phyloP scores from a whole-genome alignment of 2,329 filamentous ascomycete species.

The Amylocarpus encephaloides region DNA sequence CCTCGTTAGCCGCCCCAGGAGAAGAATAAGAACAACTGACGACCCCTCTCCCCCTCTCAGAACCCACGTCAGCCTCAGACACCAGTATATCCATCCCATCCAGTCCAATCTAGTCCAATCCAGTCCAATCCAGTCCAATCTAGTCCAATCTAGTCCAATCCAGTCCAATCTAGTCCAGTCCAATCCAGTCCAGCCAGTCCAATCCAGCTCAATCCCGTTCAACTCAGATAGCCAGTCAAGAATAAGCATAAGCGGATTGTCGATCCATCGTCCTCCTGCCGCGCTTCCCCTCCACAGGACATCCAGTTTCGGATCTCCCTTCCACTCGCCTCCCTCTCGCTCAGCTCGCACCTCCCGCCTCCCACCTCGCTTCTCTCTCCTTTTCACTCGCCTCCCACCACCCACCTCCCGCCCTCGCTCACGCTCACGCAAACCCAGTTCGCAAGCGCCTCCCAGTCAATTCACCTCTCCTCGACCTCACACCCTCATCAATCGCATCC shows the following conservation, averaged over 20 bases:
- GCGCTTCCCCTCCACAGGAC: background rate
- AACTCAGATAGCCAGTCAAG: background rate
- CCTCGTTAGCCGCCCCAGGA: background rate
- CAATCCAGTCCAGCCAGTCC: background rate
- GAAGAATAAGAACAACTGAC: conserved; percentile 19
- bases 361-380: background rate
- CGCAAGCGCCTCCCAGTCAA: background rate
- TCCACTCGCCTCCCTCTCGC: background rate
- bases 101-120: background rate
- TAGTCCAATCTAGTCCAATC: background rate
- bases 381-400: background rate
- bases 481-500: background rate
- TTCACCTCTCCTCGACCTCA: background rate
- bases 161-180: background rate
- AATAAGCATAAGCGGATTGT: conserved; percentile 16
- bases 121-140: background rate
- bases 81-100: background rate
- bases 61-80: background rate
- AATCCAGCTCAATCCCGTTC: background rate
- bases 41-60: conserved; percentile 2
- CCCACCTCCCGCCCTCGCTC: background rate
- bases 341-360: too few relatives aligned
- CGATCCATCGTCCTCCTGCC: conserved; percentile 5
- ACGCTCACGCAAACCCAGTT: background rate
- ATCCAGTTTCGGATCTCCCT: background rate